phyloP scores from a whole-genome alignment of 2,329 filamentous ascomycete species.

The Clonostachys sp. region DNA sequence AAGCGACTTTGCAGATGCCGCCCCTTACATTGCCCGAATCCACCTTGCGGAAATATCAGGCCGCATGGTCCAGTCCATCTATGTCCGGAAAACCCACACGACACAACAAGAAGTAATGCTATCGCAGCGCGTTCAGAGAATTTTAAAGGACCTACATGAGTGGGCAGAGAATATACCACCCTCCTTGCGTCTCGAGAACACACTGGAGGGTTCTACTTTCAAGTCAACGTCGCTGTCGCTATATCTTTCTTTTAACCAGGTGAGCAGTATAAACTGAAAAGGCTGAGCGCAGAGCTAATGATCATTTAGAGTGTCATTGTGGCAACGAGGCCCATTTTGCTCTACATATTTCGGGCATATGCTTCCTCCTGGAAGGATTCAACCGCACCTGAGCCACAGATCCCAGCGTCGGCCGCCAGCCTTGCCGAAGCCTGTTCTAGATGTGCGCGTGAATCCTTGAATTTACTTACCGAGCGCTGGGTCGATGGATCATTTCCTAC shows the following conservation, averaged over 20 bases:
- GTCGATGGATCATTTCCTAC: not conserved
- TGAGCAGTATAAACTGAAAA: not conserved
- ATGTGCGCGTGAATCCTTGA: not conserved
- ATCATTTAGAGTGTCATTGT: not conserved
- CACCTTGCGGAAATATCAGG: slow-evolving; percentile 25
- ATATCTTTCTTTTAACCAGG: slow-evolving; percentile 25
- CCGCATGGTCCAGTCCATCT: slow-evolving; percentile 21
- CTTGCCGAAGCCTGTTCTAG: not conserved
- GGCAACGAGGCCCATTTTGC: not conserved
- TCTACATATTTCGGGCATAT: not conserved
- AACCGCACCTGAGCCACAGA: not conserved
- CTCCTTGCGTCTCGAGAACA: slow-evolving; percentile 14
- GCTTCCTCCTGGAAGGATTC: not conserved
- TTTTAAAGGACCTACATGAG: slow-evolving; percentile 17
- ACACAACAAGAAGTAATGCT: slow-evolving; percentile 11
- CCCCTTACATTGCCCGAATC: slow-evolving; percentile 26
- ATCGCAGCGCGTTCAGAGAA: slow-evolving; percentile 20
- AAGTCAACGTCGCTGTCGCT: slow-evolving; percentile 19
- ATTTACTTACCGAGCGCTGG: not conserved
- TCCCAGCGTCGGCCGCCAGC: not conserved
- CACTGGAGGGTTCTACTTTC: slow-evolving; percentile 3
- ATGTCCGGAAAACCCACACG: slow-evolving; percentile 12
- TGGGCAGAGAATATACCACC: slow-evolving; percentile 23
- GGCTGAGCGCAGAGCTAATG: too few species aligned
- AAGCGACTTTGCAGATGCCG: slow-evolving; percentile 22